These are phyloP conservation scores for Boletus sp. DNA, from an alignment of 768 basidiomycete genomes.

Conservation along the genomic window DNA sequence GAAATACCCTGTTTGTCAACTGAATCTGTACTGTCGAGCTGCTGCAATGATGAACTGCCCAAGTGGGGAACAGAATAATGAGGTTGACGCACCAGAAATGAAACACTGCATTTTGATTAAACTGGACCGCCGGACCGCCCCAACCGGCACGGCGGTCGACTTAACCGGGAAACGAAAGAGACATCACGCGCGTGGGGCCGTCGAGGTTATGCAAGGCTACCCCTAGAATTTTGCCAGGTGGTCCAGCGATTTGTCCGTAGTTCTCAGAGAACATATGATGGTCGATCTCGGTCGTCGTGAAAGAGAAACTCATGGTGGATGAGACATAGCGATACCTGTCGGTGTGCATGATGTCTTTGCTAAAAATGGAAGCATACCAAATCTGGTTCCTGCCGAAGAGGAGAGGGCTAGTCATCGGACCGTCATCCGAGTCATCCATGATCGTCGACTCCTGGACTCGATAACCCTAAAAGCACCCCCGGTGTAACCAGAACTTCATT, in stretches of 20 bases:
- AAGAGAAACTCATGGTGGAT: background rate
- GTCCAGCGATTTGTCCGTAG: background rate
- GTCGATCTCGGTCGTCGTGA: too few relatives aligned
- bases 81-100: background rate
- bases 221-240: background rate
- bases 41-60: background rate
- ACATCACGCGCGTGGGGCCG: too few relatives aligned
- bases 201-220: background rate
- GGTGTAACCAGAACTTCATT: background rate
- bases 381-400: background rate
- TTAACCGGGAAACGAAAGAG: background rate
- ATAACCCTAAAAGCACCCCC: background rate
- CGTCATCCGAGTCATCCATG: too few relatives aligned
- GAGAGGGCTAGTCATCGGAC: background rate
- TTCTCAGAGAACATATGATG: background rate
- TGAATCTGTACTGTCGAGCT: background rate
- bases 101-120: slow-evolving; percentile 6
- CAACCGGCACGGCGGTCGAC: slow-evolving; percentile 1
- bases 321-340: background rate
- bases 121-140: background rate
- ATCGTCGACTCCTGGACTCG: too few relatives aligned
- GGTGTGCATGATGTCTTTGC: background rate
- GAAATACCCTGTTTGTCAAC: too few relatives aligned
- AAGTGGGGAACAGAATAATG: background rate
- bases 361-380: background rate